Evolutionary conservation across 768 basidiomycete species (phyloP), one percentile per base, ranked within the genome.

Genomic region (Suillus fuscotomentosus): DNA sequence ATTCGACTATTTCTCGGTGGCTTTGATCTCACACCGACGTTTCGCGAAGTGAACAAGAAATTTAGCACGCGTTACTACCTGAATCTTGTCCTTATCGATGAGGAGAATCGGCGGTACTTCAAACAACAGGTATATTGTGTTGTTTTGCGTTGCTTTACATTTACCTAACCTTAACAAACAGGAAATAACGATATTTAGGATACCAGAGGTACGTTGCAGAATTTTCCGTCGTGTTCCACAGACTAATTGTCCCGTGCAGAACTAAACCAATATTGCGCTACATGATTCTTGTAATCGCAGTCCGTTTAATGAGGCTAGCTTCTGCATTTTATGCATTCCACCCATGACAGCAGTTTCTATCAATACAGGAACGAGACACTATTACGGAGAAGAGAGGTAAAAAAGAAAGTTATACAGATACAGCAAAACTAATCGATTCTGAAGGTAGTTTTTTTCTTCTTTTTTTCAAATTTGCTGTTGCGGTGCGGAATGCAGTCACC

Each of bases 41-140:
- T 98, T 87, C 87, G 97, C 27, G 97, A 99, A 68, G 94, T 99
- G 67, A 99, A 99, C 85, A 99, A 99, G 85, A 98, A 96, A 79
- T 99, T 99, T 78, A 95, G 92, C 74, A 92, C 92, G 47, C 84
- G 97, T 64, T 99, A 99, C 77, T 99, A 99, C 77, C 86, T 99
- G 68, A 99, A 99, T 75, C 82, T 99, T 38, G 97, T 99, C 4
- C 85, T 99, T 62, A 94, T 99, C 61, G 97, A 99, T 75, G 96
- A 99, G 75, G 97, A 98, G 83, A 99, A 99, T 77, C 83, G 97
- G 71, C 83, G 97, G 68, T 98, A 97, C 78, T 98, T 98, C 79
- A 97, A 98, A 79, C 95, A 97, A 76, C 95, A 96, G 87, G 92
- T 88, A 48, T 20, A 6, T 5, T 39, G 79, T 70, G 3, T 31